Evolutionary conservation across 2,329 filamentous ascomycete species (phyloP), one percentile per base, ranked within the genome.

Genomic region (Tricladium varicosporioides): DNA sequence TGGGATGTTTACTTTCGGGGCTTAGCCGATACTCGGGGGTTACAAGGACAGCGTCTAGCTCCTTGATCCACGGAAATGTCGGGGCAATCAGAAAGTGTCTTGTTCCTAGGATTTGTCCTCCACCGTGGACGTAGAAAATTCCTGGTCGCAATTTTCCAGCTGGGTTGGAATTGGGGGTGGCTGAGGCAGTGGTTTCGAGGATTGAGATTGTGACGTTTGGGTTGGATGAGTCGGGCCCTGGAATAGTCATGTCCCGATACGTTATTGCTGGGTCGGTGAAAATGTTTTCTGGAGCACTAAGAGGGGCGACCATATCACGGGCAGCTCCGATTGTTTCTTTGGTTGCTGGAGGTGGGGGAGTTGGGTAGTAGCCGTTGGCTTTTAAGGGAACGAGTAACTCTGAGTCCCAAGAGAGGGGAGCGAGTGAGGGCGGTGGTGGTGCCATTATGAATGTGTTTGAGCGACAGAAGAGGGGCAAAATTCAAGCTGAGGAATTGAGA

Each of bases 121-220:
- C 75, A 9, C 79, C 81, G 63, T 85, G 82, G 50, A 83, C 78
- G 64, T 83, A 79, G 32, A 44, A 59, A 16, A 61, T 49, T 5
- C 48, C 14, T 8, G 60, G 57, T 5, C 43, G 14, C 5, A 40
- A 10, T 40, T 40, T 40, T 40, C n/a, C 10, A 5, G 7, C 36
- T 36, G 2, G 22, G 22, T 27, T 27, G 22, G 22, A 27, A 27
- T 27, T 27, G 22, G 22, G 7, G 22, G 22, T 27, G 22, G 22
- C 22, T 18, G 19, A 22, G 19, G 15, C 14, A 44, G 32, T 9
- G 10, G 32, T 9, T 51, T 51, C 0, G 15, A 45, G 15, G 43
- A 45, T 45, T 15, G 43, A 45, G 19, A 48, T 48, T 10, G 27
- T 48, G 19, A 33, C 10, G n/a, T 48, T 27, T 27, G 22, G 22